Evolutionary conservation across 2,329 filamentous ascomycete genomes (phyloP), one percentile per base, ranked within the genome.

Genomic region (Eutypa lata): DNA sequence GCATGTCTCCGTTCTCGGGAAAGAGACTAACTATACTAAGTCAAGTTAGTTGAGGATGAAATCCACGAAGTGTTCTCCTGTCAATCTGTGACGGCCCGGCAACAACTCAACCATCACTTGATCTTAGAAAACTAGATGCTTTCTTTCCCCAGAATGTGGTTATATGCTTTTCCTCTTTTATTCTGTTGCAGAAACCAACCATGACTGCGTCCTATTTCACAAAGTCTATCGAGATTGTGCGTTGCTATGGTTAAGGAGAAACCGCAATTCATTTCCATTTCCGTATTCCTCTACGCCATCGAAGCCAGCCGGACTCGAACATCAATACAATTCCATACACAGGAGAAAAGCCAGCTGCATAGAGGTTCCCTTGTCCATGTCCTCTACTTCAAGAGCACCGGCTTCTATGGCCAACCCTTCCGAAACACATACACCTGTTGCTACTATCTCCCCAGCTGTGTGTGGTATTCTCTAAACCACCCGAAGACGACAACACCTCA

Each of bases 211-310:
- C 19, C 19, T 42, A 8, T 42, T 3, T 42, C 13, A 22, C 38
- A 22, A 22, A 18, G n/a, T 42, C 13, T 22, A 21, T 22, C 38
- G 19, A 42, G 38, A 18, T 40, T 42, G 38, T 42, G 18, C 19
- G n/a, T 19, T 21, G n/a, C 19, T 42, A 31, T 31, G 26, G 26
- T 31, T 10, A 24, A 26, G 19, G 19, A 8, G 42, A 45, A 45
- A 45, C 42, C 42, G 42, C 42, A 21, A 45, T 24, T 45, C 16
- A 45, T 45, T n/a, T 45, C 22, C 42, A 45, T 45, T 45, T 24
- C 42, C 42, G 19, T 42, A 42, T 42, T 42, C 38, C 8, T 42
- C 38, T 42, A 21, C 38, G 38, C 38, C 38, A 18, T 42, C 38
- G 16, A 18, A 21, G 38, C 13, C 38, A 19, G 5, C 18, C 38